Base-by-base conservation (phyloP, 2,329 filamentous ascomycete genomes). In the Fusarium concolor region DNA sequence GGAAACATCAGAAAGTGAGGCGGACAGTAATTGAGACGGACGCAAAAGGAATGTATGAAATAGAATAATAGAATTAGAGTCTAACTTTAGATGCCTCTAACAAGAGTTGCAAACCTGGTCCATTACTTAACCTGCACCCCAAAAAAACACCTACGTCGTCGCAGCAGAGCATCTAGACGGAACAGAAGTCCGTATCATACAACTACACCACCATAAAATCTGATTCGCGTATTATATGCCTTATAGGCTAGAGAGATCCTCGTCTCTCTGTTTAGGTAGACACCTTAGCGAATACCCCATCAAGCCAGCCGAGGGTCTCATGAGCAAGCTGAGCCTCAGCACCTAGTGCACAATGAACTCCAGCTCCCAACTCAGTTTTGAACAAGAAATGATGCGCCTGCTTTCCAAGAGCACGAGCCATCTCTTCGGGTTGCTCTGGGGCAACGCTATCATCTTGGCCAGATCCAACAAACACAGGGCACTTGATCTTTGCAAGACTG, bases 401-500 rank as follows among this genome's bases (percentile, higher is more conserved):
- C 8, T 29, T 47, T 18, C 51, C 51, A 3, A 47, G 10, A 3
- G 22, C 14, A 24, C 24, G 28, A 10, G 51, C 42, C 51, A 54
- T 54, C 10, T 54, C 42, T 4, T 56, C 29, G n/a, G 45, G 35
- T 8, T 51, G 53, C 24, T 51, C 37, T 2, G 29, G 41, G 1
- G 42, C 51, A 10, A 22, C 15, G 14, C 0, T 47, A 14, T 54
- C 51, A 28, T 54, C 51, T 6, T 54, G 14, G 1, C 51, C 42
- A 17, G 51, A 54, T 5, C 45, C 45, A 8, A 52, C 35, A 41
- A 56, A 52, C 5, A 51, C 35, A 2, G 35, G 45, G 11, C 37
- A 67, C 5, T 11, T 62, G 31, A 51, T 70, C 62, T 28, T 68
- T 53, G 29, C 9, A 17, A 58, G 14, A 66, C 29, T 28, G 47